Percentiles rank a stretch among this genome's conserved stretches.
phyloP scores from a whole-genome alignment of 2,329 filamentous ascomycete genomes.

The Diaporthe australafricana region DNA sequence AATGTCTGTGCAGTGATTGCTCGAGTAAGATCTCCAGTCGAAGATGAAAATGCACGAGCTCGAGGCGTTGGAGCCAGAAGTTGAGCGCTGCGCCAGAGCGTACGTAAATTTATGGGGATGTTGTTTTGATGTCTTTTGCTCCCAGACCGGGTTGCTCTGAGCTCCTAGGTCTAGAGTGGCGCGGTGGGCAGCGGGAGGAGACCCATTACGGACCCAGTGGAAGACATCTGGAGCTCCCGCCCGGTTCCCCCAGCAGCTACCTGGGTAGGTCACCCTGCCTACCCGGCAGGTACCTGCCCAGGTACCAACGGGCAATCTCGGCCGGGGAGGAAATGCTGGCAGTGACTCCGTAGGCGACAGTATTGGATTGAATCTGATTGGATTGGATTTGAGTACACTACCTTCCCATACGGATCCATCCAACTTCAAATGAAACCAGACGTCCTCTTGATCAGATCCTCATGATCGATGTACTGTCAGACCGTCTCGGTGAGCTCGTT shows the following conservation, averaged over 20 bases:
- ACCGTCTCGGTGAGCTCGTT: too few species aligned
- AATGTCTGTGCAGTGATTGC: constrained; percentile 5
- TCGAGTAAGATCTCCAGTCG: constrained; percentile 15
- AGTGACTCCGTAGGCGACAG: neutral
- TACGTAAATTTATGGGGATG: constrained; percentile 32
- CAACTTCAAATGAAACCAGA: neutral
- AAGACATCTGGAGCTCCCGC: constrained; percentile 23
- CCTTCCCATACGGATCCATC: neutral
- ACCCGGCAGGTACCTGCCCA: neutral
- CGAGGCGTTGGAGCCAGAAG: constrained; percentile 28
- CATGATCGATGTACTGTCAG: neutral
- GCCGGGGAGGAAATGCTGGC: neutral
- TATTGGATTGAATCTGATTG: neutral
- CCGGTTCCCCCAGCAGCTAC: constrained; percentile 15
- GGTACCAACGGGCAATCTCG: neutral
- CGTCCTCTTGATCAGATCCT: neutral
- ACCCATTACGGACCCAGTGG: constrained; percentile 1
- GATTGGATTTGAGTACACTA: too few species aligned
- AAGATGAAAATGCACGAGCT: constrained; percentile 32
- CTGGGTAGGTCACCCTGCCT: neutral
- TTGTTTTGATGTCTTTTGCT: constrained; percentile 25
- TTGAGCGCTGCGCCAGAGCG: constrained; percentile 31
- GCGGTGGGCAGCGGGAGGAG: constrained; percentile 8
- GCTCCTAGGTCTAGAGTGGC: neutral
- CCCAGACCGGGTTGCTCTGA: constrained; percentile 1